Base-by-base conservation (phyloP, 306 rosid species). In the Cucurbita pepo region DNA sequence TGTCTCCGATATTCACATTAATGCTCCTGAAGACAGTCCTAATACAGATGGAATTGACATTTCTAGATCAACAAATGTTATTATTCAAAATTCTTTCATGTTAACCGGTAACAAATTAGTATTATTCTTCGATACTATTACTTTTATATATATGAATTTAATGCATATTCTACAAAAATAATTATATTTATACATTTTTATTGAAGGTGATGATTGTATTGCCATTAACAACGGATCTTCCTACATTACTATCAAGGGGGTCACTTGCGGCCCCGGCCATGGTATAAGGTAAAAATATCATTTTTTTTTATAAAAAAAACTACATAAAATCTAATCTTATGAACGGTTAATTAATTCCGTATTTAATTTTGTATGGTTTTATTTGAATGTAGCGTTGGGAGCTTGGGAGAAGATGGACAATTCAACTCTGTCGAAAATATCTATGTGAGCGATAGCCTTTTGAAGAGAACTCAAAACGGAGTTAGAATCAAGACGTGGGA, bases 401-500 rank as follows among this genome's bases (percentile, higher is more conserved):
- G 90, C 22, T 74, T 89, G 73, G 92, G 96, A 13, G 19, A 51
- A 75, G n/a, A 84, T 72, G 83, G 86, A 72, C 73, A 55, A 14
- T 40, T 30, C 16, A 83, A 78, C 6, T 66, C 10, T 25, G 96
- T 79, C 21, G 88, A 89, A 79, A 82, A 82, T 16, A 75, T 87
- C 40, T 83, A 83, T 47, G 89, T 87, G 41, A 16, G 15, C 6
- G 77, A 87, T 56, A 85, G 88, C 56, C 79, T 78, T 0, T 54
- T 89, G 40, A 81, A 75, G 0, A 77, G 83, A 61, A 82, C 96
- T 5, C 59, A 78, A 69, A 78, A 84, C 61, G 92, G 86, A 75
- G 92, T 81, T 37, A 85, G 96, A 52, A 85, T 89, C 73, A 89
- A 89, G 81, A 87, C 92, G 54, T 81, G 83, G 82, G 85, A 89